Percentiles rank a stretch among this genome's conserved stretches.
Conservation (phyloP, 805 yeast species). For the Cyberlindnera saturnus region DNA sequence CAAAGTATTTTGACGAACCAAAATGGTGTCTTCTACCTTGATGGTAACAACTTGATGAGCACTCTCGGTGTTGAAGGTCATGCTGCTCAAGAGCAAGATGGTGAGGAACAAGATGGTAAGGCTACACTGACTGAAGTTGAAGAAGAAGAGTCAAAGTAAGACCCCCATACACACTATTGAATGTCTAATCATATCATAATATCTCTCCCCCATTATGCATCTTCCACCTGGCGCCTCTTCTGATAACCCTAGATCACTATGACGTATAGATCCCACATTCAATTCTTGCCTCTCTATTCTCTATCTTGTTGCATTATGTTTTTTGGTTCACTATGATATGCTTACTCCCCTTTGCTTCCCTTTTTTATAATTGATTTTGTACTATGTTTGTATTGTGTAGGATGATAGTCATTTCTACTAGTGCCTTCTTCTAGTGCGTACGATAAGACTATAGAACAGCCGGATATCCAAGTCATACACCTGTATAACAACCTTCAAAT, state of each 20-base stretch:
- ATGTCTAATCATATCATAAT: neutral
- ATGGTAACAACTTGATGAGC: slow-evolving; percentile 55
- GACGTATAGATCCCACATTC: neutral
- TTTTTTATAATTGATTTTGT: too few relatives aligned
- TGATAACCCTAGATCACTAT: too few relatives aligned
- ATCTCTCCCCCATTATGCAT: neutral
- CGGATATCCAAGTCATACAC: slow-evolving; percentile 17
- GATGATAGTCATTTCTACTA: neutral
- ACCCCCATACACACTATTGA: neutral
- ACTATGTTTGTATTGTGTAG: too few relatives aligned
- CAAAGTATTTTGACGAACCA: slow-evolving; percentile 26
- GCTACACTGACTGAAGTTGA: neutral
- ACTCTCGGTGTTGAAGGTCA: slow-evolving; percentile 23
- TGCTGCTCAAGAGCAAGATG: neutral
- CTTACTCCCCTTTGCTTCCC: neutral
- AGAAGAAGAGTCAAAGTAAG: slow-evolving; percentile 2
- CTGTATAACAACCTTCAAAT: slow-evolving; percentile 8
- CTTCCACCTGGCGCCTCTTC: too few relatives aligned
- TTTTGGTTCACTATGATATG: neutral
- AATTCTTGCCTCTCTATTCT: neutral
- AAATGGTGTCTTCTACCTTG: slow-evolving; percentile 59
- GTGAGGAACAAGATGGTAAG: slow-evolving; percentile 1
- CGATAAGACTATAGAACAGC: neutral
- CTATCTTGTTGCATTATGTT: neutral
- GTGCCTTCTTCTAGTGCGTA: neutral